These are phyloP conservation scores for Tillandsia fasciculata DNA, from an alignment of 176 grass and related monocot genomes.

Conservation along the genomic window DNA sequence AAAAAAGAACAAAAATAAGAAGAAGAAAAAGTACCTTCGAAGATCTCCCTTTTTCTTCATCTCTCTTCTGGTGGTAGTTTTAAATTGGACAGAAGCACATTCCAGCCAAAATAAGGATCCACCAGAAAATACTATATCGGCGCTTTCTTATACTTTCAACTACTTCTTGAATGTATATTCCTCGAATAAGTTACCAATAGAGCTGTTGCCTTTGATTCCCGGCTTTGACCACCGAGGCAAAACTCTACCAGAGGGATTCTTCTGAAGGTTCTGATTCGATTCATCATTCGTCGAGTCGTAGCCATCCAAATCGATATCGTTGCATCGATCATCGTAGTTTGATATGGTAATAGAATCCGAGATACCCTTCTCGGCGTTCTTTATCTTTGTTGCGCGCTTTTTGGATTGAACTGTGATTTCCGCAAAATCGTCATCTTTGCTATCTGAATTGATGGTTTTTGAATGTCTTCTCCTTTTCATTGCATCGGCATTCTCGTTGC, in stretches of 20 bases:
- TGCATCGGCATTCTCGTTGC: conserved; percentile 47
- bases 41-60: too few species aligned
- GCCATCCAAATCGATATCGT: conserved; percentile 61
- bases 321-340: conserved; percentile 12
- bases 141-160: neutral
- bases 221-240: conserved; percentile 40
- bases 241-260: conserved; percentile 38
- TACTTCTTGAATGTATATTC: conserved; percentile 43
- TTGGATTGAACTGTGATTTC: conserved; percentile 58
- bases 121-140: neutral
- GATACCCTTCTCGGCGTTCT: conserved; percentile 13
- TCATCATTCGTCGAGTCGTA: conserved; percentile 19
- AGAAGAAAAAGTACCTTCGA: too few species aligned
- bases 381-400: conserved; percentile 36
- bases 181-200: conserved; percentile 28
- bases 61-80: neutral
- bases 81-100: neutral
- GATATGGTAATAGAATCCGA: conserved; percentile 24
- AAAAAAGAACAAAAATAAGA: too few species aligned
- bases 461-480: conserved; percentile 57
- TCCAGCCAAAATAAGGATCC: neutral
- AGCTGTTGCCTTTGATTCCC: conserved; percentile 17
- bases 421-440: conserved; percentile 39
- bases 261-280: conserved; percentile 18
- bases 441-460: conserved; percentile 9